Base-by-base conservation (phyloP, 2,329 filamentous ascomycete genomes). In the Fusarium globosum region DNA sequence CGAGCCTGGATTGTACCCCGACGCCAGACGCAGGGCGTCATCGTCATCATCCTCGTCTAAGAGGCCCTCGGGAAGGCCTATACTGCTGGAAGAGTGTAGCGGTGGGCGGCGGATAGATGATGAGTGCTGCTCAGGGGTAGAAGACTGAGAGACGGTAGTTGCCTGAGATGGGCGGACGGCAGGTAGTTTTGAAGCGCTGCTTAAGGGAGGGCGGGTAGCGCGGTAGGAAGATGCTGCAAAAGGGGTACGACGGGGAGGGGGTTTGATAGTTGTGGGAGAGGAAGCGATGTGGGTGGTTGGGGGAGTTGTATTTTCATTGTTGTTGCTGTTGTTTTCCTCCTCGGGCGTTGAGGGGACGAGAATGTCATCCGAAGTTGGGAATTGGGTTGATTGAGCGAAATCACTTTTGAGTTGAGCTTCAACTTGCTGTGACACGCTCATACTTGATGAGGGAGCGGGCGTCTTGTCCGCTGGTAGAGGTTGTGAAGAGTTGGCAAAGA, bases 351-450 rank as follows among this genome's bases (percentile, higher is more conserved):
- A 83, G 23, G 81, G 81, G 9, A 82, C 78, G 53, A 82, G 76
- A 36, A 81, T 76, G 45, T 78, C 80, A 48, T 79, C 78, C 15
- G 80, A 79, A 21, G 69, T 66, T 18, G 75, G 75, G 57, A 76
- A 69, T 58, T 83, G 82, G 2, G 83, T 84, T 20, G 83, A 85
- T 55, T 82, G 80, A 41, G 80, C 81, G 14, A 81, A 80, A 28
- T 89, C 87, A 72, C 83, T 85, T 39, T 82, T 82, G 28, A 89
- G 79, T 69, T 89, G 88, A 13, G 85, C 84, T 33, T 83, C 84
- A n/a, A 89, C 77, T 72, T 89, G 85, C 67, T 89, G 87, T 4
- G 87, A 88, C 21, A 87, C 80, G 6, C 85, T 85, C 63, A 79
- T 73, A 69, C 76, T 79, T 33, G 73, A 70, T 2, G 75, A 74